Evolutionary conservation across 208 protist species (phyloP).

Genomic region (Leishmania braziliensis): DNA sequence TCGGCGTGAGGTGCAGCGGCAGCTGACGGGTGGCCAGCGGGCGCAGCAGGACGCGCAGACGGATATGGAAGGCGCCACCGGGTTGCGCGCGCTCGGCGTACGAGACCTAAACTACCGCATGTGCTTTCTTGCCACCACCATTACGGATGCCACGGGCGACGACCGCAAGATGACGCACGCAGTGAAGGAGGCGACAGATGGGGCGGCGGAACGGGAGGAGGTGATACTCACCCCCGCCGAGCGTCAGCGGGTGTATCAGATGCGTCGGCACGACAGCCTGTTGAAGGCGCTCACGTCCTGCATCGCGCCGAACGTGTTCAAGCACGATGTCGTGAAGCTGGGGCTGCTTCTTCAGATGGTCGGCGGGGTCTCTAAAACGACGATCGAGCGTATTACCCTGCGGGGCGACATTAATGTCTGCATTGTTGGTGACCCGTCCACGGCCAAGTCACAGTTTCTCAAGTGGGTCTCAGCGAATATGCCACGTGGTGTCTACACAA

Average conservation of each 20-base stretch:
- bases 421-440: slow-evolving; percentile 99
- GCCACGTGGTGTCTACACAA: slow-evolving; percentile 98
- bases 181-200: slow-evolving; percentile 67
- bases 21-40: slow-evolving; percentile 77
- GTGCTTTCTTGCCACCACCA: slow-evolving; percentile 96
- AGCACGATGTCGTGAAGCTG: slow-evolving; percentile 98
- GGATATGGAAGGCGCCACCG: slow-evolving; percentile 93
- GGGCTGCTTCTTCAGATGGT: slow-evolving; percentile 99
- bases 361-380: slow-evolving; percentile 98
- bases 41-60: slow-evolving; percentile 84
- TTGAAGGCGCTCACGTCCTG: slow-evolving; percentile 91
- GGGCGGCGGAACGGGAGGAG: slow-evolving; percentile 30
- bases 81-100: slow-evolving; percentile 97
- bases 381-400: slow-evolving; percentile 93
- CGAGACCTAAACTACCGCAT: slow-evolving; percentile 98
- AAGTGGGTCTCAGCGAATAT: slow-evolving; percentile 97
- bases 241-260: slow-evolving; percentile 74
- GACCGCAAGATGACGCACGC: slow-evolving; percentile 89
- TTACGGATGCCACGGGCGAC: slow-evolving; percentile 85
- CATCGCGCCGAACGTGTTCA: slow-evolving; percentile 96
- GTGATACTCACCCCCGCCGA: slow-evolving; percentile 78
- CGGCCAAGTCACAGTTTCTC: slow-evolving; percentile 99
- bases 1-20: slow-evolving; percentile 84
- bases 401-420: slow-evolving; percentile 99
- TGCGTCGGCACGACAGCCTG: slow-evolving; percentile 76